Evolutionary conservation across 352 stramenopile genomes (phyloP).

Genomic region (Phytophthora cryptogea): DNA sequence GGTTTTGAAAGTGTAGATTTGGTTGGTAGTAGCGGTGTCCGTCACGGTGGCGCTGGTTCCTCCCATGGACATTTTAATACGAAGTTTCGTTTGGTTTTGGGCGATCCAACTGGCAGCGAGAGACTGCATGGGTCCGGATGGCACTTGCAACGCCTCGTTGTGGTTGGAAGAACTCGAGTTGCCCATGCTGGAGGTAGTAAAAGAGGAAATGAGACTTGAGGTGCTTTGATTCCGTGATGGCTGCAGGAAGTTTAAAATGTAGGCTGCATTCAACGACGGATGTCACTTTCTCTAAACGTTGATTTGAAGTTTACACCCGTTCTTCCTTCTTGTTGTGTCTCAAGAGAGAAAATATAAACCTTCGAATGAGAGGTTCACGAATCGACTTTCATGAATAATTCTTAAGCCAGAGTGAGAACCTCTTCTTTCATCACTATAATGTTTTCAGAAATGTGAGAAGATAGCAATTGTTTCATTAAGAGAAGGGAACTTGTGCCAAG

Average conservation of each 20-base stretch:
- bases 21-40: neutral
- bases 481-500: neutral
- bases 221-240: neutral
- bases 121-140: neutral
- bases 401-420: too few relatives aligned
- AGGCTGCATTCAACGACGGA: too few relatives aligned
- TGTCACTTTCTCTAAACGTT: too few relatives aligned
- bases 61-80: neutral
- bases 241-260: neutral
- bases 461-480: slow-evolving; percentile 4
- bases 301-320: too few relatives aligned
- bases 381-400: too few relatives aligned
- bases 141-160: neutral
- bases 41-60: neutral
- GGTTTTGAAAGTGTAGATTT: neutral
- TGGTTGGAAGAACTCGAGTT: neutral
- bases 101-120: slow-evolving; percentile 1
- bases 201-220: neutral
- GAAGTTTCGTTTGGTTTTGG: neutral
- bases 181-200: neutral
- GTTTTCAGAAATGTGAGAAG: neutral
- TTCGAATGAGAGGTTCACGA: too few relatives aligned
- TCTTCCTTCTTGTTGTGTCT: too few relatives aligned
- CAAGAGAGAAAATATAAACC: too few relatives aligned
- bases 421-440: neutral